These are phyloP conservation scores for Trypanosoma platydactyli DNA, from an alignment of 208 protist genomes.

Conservation along the genomic window DNA sequence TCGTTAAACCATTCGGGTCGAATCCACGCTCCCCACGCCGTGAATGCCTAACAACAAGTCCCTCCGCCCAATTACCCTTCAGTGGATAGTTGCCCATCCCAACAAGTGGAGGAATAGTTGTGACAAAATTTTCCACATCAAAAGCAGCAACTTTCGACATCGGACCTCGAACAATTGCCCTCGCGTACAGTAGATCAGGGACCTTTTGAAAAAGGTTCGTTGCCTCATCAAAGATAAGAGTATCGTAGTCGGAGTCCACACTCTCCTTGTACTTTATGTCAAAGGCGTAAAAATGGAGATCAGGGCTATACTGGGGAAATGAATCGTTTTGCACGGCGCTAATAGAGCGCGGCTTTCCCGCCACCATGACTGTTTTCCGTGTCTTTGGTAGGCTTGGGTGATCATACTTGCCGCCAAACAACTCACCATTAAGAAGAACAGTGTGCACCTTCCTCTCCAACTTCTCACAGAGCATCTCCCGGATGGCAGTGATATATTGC, in stretches of 20 bases:
- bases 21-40: constrained; percentile 62
- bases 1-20: constrained; percentile 54
- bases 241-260: constrained; percentile 34
- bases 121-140: constrained; percentile 81
- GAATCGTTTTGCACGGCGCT: constrained; percentile 71
- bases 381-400: constrained; percentile 62
- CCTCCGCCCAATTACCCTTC: constrained; percentile 80
- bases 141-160: constrained; percentile 79
- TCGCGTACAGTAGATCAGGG: constrained; percentile 72
- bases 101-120: constrained; percentile 74
- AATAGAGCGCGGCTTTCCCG: constrained; percentile 43
- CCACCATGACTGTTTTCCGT: constrained; percentile 50
- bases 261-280: constrained; percentile 77
- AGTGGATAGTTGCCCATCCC: constrained; percentile 87
- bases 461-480: constrained; percentile 50
- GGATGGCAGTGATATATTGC: constrained; percentile 33
- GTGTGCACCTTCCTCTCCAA: constrained; percentile 32
- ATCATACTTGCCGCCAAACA: constrained; percentile 89
- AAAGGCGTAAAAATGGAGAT: constrained; percentile 88
- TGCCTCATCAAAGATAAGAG: constrained; percentile 74
- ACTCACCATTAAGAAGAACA: constrained; percentile 79
- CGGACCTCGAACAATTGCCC: constrained; percentile 70
- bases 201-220: constrained; percentile 66
- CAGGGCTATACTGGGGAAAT: constrained; percentile 88
- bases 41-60: constrained; percentile 76